phyloP scores from a whole-genome alignment of 1,284 basidiomycete species.

The Apiotrichum sp. region DNA sequence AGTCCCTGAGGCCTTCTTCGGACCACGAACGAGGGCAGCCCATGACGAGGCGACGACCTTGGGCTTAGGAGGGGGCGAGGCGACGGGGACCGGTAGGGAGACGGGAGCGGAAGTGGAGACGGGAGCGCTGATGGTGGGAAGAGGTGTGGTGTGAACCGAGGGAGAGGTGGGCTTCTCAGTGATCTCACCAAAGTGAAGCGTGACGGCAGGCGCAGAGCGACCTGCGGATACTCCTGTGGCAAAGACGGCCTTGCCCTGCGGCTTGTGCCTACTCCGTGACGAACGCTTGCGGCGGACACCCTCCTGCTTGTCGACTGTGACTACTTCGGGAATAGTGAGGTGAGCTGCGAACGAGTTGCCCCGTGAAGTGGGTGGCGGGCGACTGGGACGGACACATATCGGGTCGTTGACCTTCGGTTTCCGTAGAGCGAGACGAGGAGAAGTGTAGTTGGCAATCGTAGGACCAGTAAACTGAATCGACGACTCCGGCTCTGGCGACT shows the following conservation, averaged over 20 bases:
- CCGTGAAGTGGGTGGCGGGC: conserved; percentile 14
- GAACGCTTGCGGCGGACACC: conserved; percentile 11
- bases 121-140: conserved; percentile 1
- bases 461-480: conserved; percentile 13
- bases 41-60: conserved; percentile 55
- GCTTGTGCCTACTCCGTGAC: conserved; percentile 11
- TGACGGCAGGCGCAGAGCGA: background rate
- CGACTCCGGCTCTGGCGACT: background rate
- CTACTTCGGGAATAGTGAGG: conserved; percentile 11
- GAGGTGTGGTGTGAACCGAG: background rate
- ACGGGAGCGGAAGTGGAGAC: background rate
- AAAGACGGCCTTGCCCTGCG: conserved; percentile 20
- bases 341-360: conserved; percentile 19
- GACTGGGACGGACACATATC: conserved; percentile 6
- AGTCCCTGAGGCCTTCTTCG: conserved; percentile 8
- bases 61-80: conserved; percentile 35
- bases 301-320: conserved; percentile 9
- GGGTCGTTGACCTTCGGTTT: conserved; percentile 3
- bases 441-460: conserved; percentile 6
- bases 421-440: conserved; percentile 3
- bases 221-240: conserved; percentile 12
- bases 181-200: conserved; percentile 10
- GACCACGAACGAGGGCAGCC: conserved; percentile 59
- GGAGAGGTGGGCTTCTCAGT: background rate
- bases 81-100: background rate